Base-by-base conservation (phyloP, 148 eudicot genomes). In the Dysphania ambrosioides region DNA sequence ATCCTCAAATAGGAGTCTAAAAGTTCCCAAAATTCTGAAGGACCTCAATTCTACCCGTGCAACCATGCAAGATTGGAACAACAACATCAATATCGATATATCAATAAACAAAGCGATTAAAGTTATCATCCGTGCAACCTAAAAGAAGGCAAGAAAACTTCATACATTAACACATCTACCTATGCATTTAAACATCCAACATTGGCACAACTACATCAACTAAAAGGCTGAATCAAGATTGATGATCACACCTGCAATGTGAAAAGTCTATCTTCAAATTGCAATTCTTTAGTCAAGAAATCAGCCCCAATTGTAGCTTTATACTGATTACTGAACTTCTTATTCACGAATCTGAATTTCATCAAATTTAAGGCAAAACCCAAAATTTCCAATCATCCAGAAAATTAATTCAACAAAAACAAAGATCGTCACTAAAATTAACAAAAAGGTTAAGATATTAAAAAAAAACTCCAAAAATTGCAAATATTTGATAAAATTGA, bases 291-390 rank as follows among this genome's bases (percentile, higher is more conserved):
- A 61, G 91, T 88, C 85, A 87, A 81, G 82, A 87, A 87, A 85
- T 87, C 90, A 81, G 90, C 90, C 49, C 91, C 91, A 74, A 88
- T 88, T 42, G 91, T 88, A 13, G 91, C 91, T 75, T 86, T 86
- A 78, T 86, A 88, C 86, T 86, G 89, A 79, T 83, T 86, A 71
- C 87, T 86, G 74, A 88, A 88, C 83, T 86, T 88, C 72, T 87
- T 81, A 84, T 88, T 88, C 73, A 88, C 91, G 78, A 83, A 88
- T 79, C 89, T 88, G 78, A 73, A 49, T 77, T 80, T 23, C 34
- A 61, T 35, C 53, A 16, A 63, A 29, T 68, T 82, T 64, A 86
- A 80, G 86, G 79, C 58, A 38, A 56, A 24, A 27, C 55, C 68
- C n/a, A 18, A 44, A 47, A 73, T 59, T 34, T 8, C 66, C n/a